Evolutionary conservation across 257 asterid species (phyloP).

Genomic region (Solanum corneliomulleri): DNA sequence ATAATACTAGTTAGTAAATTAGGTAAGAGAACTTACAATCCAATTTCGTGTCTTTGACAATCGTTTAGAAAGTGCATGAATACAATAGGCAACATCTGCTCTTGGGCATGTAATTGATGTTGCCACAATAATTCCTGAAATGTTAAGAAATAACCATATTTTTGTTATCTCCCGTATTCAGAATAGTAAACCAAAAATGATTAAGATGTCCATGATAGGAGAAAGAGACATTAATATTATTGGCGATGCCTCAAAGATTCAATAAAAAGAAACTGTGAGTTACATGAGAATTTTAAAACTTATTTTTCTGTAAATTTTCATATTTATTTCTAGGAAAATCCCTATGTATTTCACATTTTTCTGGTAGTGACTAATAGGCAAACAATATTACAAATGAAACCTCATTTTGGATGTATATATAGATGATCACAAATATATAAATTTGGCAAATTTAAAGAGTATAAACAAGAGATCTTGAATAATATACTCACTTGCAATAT

Average conservation of each 20-base stretch:
- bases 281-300: too few species aligned
- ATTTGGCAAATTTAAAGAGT: background rate
- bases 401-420: background rate
- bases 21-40: slow-evolving; percentile 35
- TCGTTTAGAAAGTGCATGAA: slow-evolving; percentile 72
- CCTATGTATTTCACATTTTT: too few species aligned
- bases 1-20: background rate
- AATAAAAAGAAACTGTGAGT: too few species aligned
- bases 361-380: background rate
- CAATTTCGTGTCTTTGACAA: slow-evolving; percentile 64
- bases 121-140: slow-evolving; percentile 48
- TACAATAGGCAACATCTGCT: slow-evolving; percentile 90
- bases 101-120: slow-evolving; percentile 52
- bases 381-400: background rate
- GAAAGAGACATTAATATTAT: background rate
- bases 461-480: background rate
- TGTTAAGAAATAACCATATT: background rate
- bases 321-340: too few species aligned
- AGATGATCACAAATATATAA: background rate
- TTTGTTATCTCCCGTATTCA: background rate
- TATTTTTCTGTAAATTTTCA: too few species aligned
- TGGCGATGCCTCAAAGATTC: too few species aligned
- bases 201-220: background rate
- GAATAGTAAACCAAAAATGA: background rate
- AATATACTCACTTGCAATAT: slow-evolving; percentile 60